phyloP scores from a whole-genome alignment of 2,329 filamentous ascomycete genomes.

The Colletotrichum gloeosporioides region DNA sequence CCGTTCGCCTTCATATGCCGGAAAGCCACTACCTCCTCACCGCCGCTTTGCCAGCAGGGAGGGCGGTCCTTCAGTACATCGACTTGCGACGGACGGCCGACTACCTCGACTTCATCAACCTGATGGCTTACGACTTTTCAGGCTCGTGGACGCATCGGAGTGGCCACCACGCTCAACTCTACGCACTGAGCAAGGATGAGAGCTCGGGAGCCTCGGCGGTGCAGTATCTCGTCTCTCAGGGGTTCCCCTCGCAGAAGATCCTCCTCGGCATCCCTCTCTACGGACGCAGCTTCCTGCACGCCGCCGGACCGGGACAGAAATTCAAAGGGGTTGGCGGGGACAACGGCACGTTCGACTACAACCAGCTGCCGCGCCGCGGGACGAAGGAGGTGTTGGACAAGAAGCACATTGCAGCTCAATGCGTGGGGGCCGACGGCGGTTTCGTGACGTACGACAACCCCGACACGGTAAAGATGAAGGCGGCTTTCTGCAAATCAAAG shows the following conservation, averaged over 20 bases:
- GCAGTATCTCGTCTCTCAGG: slow-evolving; percentile 67
- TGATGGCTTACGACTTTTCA: slow-evolving; percentile 83
- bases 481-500: slow-evolving; percentile 73
- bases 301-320: slow-evolving; percentile 67
- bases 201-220: slow-evolving; percentile 72
- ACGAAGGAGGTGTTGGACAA: slow-evolving; percentile 73
- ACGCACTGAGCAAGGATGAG: slow-evolving; percentile 63
- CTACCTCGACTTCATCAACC: slow-evolving; percentile 77
- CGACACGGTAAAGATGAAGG: slow-evolving; percentile 78
- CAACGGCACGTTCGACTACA: slow-evolving; percentile 77
- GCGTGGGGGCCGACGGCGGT: slow-evolving; percentile 74
- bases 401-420: slow-evolving; percentile 72
- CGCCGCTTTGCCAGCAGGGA: slow-evolving; percentile 72
- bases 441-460: slow-evolving; percentile 84
- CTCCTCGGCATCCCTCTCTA: slow-evolving; percentile 78
- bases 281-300: slow-evolving; percentile 75
- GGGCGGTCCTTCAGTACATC: slow-evolving; percentile 71
- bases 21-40: slow-evolving; percentile 73
- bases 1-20: slow-evolving; percentile 71
- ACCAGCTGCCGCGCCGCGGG: slow-evolving; percentile 65
- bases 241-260: slow-evolving; percentile 74
- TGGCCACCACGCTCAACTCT: slow-evolving; percentile 80
- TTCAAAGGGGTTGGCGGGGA: slow-evolving; percentile 63
- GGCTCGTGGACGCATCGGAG: slow-evolving; percentile 71
- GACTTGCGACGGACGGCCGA: slow-evolving; percentile 66